A percentile compares a stretch with the other conserved stretches of the same genome.
These are phyloP conservation scores for Cyberlindnera petersonii DNA, from an alignment of 805 yeast genomes.

Conservation along the genomic window DNA sequence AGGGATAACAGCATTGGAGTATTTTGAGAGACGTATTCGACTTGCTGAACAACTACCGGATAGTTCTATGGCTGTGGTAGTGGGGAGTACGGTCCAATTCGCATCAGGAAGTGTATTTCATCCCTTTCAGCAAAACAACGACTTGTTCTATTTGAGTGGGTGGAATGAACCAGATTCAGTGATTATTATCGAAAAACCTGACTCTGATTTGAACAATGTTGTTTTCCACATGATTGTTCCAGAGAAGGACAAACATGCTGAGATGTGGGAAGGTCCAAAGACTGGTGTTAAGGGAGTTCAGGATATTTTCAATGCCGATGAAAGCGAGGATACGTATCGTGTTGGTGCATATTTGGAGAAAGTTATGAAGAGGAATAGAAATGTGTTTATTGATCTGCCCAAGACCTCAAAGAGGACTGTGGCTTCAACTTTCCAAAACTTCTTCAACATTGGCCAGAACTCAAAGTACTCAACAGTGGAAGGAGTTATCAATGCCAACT, in stretches of 20 bases:
- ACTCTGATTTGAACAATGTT: constrained; percentile 47
- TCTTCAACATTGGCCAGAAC: constrained; percentile 28
- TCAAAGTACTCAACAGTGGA: constrained; percentile 28
- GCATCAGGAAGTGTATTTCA: constrained; percentile 91
- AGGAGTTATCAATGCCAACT: constrained; percentile 25
- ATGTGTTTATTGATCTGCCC: constrained; percentile 53
- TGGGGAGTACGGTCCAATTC: constrained; percentile 68
- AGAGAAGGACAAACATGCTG: constrained; percentile 69
- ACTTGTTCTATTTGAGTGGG: constrained; percentile 82
- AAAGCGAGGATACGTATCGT: constrained; percentile 48
- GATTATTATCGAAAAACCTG: constrained; percentile 59
- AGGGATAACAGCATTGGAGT: constrained; percentile 82
- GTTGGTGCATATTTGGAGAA: constrained; percentile 41
- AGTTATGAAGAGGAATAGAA: constrained; percentile 44
- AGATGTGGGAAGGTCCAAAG: constrained; percentile 93
- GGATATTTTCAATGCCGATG: constrained; percentile 86
- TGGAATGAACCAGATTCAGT: constrained; percentile 88
- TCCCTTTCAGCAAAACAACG: constrained; percentile 89
- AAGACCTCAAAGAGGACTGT: constrained; percentile 19
- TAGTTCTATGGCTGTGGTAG: constrained; percentile 65
- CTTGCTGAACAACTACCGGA: constrained; percentile 56
- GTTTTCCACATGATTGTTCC: constrained; percentile 80
- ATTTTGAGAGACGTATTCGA: constrained; percentile 62
- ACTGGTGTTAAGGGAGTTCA: constrained; percentile 81
- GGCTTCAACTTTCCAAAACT: constrained; percentile 25